Evolutionary conservation across 495 filamentous ascomycete species (phyloP).

Genomic region (Talaromyces proteolyticus): DNA sequence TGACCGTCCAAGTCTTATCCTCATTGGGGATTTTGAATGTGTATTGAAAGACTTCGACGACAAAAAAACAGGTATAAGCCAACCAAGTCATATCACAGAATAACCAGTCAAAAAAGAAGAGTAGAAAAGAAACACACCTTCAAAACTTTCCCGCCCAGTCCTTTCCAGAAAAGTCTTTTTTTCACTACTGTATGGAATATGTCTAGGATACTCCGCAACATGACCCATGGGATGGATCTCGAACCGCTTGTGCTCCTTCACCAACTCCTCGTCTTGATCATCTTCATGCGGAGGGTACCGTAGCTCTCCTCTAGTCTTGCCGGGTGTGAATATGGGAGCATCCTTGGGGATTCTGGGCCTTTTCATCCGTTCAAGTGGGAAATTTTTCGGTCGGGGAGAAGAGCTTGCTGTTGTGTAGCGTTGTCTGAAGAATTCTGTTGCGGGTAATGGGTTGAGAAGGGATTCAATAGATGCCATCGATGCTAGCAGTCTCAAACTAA

Average conservation of each 20-base stretch:
- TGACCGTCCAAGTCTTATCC: conserved; percentile 63
- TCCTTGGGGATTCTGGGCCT: conserved; percentile 53
- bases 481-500: background rate
- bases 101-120: background rate
- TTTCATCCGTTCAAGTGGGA: conserved; percentile 17
- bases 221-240: conserved; percentile 60
- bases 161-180: conserved; percentile 82
- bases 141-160: conserved; percentile 81
- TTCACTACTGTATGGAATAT: conserved; percentile 89
- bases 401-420: background rate
- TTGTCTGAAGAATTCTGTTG: background rate
- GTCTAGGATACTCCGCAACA: conserved; percentile 62
- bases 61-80: too few relatives aligned
- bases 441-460: conserved; percentile 23
- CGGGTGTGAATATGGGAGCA: conserved; percentile 49
- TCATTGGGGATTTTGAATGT: conserved; percentile 70
- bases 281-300: conserved; percentile 65
- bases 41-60: conserved; percentile 90
- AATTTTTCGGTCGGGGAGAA: background rate
- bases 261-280: conserved; percentile 48
- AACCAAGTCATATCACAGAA: background rate
- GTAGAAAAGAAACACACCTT: conserved; percentile 55
- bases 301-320: conserved; percentile 53
- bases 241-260: conserved; percentile 52
- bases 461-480: conserved; percentile 26